Conservation (phyloP, 345 rosid genomes). For the Populus pruinosa region DNA sequence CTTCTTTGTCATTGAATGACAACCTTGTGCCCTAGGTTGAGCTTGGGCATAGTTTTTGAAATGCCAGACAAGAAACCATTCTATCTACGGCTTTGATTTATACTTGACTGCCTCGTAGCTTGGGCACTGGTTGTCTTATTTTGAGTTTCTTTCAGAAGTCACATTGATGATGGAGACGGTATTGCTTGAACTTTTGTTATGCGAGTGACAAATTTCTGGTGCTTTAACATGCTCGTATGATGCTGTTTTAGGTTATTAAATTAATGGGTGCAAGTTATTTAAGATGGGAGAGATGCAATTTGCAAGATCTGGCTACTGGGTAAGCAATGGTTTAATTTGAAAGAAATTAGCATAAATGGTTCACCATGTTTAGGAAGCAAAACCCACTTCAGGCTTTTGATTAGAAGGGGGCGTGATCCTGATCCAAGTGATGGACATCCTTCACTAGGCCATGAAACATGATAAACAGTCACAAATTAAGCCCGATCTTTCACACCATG, state of each 20-base stretch:
- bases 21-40: constrained; percentile 48
- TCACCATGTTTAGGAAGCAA: no score
- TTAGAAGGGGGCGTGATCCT: not conserved
- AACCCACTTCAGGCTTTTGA: no score
- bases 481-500: not conserved
- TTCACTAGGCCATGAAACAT: not conserved
- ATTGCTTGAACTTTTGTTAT: not conserved
- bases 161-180: not conserved
- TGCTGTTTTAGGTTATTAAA: not conserved
- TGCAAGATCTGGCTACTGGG: no score
- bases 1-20: constrained; percentile 66
- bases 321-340: no score
- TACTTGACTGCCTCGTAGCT: constrained; percentile 5
- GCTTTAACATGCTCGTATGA: not conserved
- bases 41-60: not conserved
- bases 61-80: constrained; percentile 4
- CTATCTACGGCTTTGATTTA: constrained; percentile 5
- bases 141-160: not conserved
- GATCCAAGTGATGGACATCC: not conserved
- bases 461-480: not conserved
- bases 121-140: constrained; percentile 8
- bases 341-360: no score
- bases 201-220: not conserved
- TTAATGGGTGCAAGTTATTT: not conserved
- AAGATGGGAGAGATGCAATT: no score